Evolutionary conservation across 2,329 filamentous ascomycete species (phyloP), one percentile per base, ranked within the genome.

Genomic region (Hypoxylon sp.): DNA sequence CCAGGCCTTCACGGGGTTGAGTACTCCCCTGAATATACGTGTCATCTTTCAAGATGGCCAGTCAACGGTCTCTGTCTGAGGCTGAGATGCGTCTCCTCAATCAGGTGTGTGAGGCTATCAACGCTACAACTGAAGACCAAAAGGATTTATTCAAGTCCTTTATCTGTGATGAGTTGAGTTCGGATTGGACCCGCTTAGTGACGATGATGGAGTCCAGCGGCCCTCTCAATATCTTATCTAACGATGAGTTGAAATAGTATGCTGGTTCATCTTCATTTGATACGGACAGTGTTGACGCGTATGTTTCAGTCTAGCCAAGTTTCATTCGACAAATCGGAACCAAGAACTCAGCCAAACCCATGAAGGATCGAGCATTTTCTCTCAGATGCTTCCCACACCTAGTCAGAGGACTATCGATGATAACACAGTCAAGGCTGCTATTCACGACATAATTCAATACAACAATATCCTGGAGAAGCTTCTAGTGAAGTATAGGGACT

Each of bases 211-310:
- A 66, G 19, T 59, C 67, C 19, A 66, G 58, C 19, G 68, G 67
- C n/a, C 60, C 67, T 22, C 29, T 72, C 9, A 56, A 59, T 53
- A 48, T 68, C 54, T 10, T 72, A 10, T 66, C 67, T 4, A 59
- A 64, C 11, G 70, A 72, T 37, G 67, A 72, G 52, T 50, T 70
- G 13, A 64, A 58, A 46, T 70, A 68, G 70, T 72, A 65, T 29
- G 67, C 63, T n/a, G 33, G 24, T 13, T 22, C 8, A 39, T 44
- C n/a, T 29, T 13, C 10, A 26, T 39, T 52, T 24, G 14, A 42
- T 11, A 33, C 14, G 10, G 13, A 3, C 19, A 37, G 55, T 46
- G 5, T 55, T 71, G 8, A 67, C 52, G 19, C 19, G 17, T 9
- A 31, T 19, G 2, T 48, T 26, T 33, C 29, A 72, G 65, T 50